phyloP scores from a whole-genome alignment of 1,284 basidiomycete species.

The Ceratobasidium sp. region DNA sequence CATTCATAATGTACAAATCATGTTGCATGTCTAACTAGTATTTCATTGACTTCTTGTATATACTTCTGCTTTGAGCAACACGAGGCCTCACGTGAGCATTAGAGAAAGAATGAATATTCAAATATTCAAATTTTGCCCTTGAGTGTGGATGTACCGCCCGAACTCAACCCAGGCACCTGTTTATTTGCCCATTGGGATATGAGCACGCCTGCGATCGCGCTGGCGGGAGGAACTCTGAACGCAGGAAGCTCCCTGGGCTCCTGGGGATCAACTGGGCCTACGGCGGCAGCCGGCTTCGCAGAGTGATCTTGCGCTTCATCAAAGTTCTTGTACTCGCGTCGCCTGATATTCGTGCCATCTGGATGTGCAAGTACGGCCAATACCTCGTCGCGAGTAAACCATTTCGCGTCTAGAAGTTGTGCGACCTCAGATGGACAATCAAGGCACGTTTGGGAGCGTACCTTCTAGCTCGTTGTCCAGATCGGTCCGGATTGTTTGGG shows the following conservation, averaged over 20 bases:
- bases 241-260: slow-evolving; percentile 52
- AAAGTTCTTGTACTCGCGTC: slow-evolving; percentile 66
- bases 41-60: not conserved
- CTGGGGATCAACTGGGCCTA: slow-evolving; percentile 44
- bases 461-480: slow-evolving; percentile 96
- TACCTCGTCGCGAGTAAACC: slow-evolving; percentile 82
- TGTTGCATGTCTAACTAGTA: not conserved
- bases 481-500: slow-evolving; percentile 79
- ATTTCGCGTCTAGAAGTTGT: slow-evolving; percentile 74
- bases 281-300: slow-evolving; percentile 47
- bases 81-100: not conserved
- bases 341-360: slow-evolving; percentile 61
- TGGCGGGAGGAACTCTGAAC: slow-evolving; percentile 71
- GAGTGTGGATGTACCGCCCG: not conserved
- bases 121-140: slow-evolving; percentile 34
- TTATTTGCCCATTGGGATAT: slow-evolving; percentile 71
- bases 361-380: slow-evolving; percentile 65
- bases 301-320: slow-evolving; percentile 52
- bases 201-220: slow-evolving; percentile 74
- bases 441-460: slow-evolving; percentile 45
- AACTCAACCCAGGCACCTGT: slow-evolving; percentile 44
- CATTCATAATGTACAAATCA: slow-evolving; percentile 5
- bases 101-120: not conserved
- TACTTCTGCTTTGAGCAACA: not conserved
- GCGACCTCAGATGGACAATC: not conserved